Percentiles rank a stretch among this genome's conserved stretches.
These are phyloP conservation scores for Trichoderma sp. DNA, from an alignment of 2,329 filamentous ascomycete genomes.

Conservation along the genomic window DNA sequence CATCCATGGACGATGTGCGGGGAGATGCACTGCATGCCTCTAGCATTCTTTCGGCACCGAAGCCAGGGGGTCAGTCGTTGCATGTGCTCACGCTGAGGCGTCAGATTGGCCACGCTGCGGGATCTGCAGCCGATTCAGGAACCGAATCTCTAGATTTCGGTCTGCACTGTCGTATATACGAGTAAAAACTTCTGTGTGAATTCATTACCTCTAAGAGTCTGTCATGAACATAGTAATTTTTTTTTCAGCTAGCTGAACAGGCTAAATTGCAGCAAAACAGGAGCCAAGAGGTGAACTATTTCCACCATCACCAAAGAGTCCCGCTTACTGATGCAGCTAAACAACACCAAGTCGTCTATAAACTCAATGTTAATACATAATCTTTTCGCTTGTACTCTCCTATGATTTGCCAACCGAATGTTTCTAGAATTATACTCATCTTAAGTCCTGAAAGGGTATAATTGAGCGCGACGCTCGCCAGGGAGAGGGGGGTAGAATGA, in stretches of 20 bases:
- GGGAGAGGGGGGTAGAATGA: accelerated
- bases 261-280: neutral
- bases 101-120: neutral
- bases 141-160: neutral
- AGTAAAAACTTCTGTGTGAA: neutral
- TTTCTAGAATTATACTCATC: neutral
- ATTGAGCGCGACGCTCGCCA: neutral
- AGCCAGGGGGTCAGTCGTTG: conserved; percentile 5
- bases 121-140: conserved; percentile 7
- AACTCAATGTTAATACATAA: neutral
- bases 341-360: neutral
- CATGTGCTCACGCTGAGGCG: neutral
- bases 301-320: neutral
- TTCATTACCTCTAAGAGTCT: neutral
- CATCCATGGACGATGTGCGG: neutral
- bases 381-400: accelerated
- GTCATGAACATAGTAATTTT: neutral
- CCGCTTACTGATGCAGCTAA: too few relatives aligned
- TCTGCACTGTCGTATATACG: neutral
- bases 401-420: neutral
- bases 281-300: neutral
- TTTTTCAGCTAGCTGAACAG: neutral
- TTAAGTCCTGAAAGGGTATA: neutral
- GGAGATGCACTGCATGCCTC: conserved; percentile 2
- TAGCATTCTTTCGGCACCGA: conserved; percentile 14